Conservation (phyloP, 768 basidiomycete species). For the Dacryopinax spathularia region DNA sequence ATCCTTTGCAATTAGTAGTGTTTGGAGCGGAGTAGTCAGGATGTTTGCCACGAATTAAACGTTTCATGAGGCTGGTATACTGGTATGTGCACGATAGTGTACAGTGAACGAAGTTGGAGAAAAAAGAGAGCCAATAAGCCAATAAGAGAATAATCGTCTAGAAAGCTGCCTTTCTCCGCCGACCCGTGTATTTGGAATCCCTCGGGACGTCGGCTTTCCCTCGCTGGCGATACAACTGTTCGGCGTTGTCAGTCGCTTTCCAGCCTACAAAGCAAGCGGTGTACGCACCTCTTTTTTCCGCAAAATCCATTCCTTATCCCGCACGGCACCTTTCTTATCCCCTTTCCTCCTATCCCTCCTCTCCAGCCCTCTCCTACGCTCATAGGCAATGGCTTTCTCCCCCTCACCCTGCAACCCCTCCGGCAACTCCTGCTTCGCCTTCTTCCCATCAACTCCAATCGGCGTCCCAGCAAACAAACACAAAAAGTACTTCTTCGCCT, state of each 20-base stretch:
- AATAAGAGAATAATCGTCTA: slow-evolving; percentile 24
- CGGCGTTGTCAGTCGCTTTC: not conserved
- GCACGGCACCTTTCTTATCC: slow-evolving; percentile 47
- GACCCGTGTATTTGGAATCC: slow-evolving; percentile 84
- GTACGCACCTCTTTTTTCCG: slow-evolving; percentile 82
- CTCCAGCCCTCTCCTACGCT: slow-evolving; percentile 61
- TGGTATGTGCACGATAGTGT: not conserved
- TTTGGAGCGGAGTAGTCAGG: not conserved
- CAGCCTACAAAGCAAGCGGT: slow-evolving; percentile 6
- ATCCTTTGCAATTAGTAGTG: slow-evolving; percentile 3
- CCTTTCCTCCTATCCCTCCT: slow-evolving; percentile 45
- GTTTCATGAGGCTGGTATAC: not conserved
- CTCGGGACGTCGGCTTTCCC: slow-evolving; percentile 74
- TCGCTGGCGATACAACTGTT: slow-evolving; percentile 63
- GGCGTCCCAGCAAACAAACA: slow-evolving; percentile 83
- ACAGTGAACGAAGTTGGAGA: too few species aligned
- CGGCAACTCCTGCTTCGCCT: slow-evolving; percentile 39
- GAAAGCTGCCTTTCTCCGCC: slow-evolving; percentile 69
- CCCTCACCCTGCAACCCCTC: slow-evolving; percentile 57
- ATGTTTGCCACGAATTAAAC: slow-evolving; percentile 1
- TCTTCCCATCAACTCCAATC: slow-evolving; percentile 32
- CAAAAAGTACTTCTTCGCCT: slow-evolving; percentile 86
- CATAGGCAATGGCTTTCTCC: slow-evolving; percentile 51
- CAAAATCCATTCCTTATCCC: slow-evolving; percentile 78
- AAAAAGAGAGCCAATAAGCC: not conserved